Evolutionary conservation across 2,329 filamentous ascomycete genomes (phyloP).

Genomic region (Aspergillus transmontanensis): DNA sequence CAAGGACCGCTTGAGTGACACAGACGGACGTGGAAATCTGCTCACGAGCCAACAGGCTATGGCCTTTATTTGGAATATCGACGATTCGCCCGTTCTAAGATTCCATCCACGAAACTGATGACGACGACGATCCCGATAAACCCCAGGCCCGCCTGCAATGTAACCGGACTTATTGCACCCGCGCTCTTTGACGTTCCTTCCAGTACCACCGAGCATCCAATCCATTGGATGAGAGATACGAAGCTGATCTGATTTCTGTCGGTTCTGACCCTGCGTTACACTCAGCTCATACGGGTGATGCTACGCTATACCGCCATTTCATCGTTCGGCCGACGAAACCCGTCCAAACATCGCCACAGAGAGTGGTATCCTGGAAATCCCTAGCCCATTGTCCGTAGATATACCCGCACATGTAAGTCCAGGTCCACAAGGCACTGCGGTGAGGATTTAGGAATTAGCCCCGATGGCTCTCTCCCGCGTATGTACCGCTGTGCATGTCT

Average conservation of each 20-base stretch:
- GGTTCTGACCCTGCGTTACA: conserved; percentile 15
- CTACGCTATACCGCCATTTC: conserved; percentile 16
- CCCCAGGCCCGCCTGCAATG: conserved; percentile 18
- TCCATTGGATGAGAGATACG: conserved; percentile 11
- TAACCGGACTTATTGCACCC: conserved; percentile 19
- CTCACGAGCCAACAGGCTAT: neutral
- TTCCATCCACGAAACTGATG: neutral
- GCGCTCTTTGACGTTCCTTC: conserved; percentile 8
- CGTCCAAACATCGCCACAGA: neutral
- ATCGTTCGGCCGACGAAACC: conserved; percentile 5
- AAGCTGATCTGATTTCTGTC: conserved; percentile 1
- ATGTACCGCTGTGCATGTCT: neutral
- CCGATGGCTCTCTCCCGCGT: neutral
- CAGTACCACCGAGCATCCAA: neutral
- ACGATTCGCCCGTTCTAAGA: neutral
- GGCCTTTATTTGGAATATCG: neutral
- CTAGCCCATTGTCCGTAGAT: neutral
- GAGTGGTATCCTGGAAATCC: neutral
- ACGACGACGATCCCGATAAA: neutral
- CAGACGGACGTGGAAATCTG: neutral
- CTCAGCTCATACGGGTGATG: conserved; percentile 17
- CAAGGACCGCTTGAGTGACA: neutral
- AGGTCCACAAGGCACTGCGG: neutral
- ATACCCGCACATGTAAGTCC: neutral
- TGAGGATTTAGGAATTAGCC: neutral